Evolutionary conservation across 352 stramenopile genomes (phyloP).

Genomic region (Phytophthora sojae): DNA sequence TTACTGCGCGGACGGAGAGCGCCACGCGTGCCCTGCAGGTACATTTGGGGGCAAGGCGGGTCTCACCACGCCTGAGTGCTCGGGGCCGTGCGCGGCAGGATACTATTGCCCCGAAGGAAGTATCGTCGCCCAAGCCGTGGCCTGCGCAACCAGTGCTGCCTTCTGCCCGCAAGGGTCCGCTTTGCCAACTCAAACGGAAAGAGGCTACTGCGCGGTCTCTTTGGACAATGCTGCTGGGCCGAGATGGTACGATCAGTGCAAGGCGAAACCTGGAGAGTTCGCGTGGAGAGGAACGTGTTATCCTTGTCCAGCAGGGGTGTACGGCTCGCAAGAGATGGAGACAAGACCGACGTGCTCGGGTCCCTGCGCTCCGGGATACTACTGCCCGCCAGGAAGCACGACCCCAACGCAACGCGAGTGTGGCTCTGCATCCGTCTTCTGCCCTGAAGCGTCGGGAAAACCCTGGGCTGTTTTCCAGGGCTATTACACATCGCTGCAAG

Average conservation of each 20-base stretch:
- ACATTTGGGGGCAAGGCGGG: conserved; percentile 60
- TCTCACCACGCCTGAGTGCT: conserved; percentile 51
- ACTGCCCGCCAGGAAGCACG: conserved; percentile 62
- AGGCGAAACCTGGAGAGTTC: conserved; percentile 60
- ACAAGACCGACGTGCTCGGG: conserved; percentile 60
- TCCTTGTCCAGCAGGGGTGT: conserved; percentile 71
- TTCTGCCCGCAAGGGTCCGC: conserved; percentile 56
- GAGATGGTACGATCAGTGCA: conserved; percentile 39
- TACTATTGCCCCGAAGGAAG: conserved; percentile 75
- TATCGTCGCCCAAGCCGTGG: conserved; percentile 42
- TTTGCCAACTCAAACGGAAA: conserved; percentile 18
- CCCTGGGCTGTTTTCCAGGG: conserved; percentile 37
- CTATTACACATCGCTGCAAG: conserved; percentile 62
- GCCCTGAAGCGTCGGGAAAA: conserved; percentile 40
- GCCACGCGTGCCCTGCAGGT: conserved; percentile 56
- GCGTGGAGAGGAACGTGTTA: conserved; percentile 64
- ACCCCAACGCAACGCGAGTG: conserved; percentile 55
- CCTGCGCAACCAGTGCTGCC: conserved; percentile 37
- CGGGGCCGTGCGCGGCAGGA: conserved; percentile 61
- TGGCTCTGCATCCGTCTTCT: conserved; percentile 56
- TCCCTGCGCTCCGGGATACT: conserved; percentile 71
- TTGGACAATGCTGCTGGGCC: conserved; percentile 3
- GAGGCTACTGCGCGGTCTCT: conserved; percentile 47
- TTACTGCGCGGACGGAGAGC: conserved; percentile 57
- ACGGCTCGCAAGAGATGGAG: conserved; percentile 52